A percentile compares a stretch with the other conserved stretches of the same genome.
Evolutionary conservation across 306 rosid genomes (phyloP).

Genomic region (Pyrus communis): DNA sequence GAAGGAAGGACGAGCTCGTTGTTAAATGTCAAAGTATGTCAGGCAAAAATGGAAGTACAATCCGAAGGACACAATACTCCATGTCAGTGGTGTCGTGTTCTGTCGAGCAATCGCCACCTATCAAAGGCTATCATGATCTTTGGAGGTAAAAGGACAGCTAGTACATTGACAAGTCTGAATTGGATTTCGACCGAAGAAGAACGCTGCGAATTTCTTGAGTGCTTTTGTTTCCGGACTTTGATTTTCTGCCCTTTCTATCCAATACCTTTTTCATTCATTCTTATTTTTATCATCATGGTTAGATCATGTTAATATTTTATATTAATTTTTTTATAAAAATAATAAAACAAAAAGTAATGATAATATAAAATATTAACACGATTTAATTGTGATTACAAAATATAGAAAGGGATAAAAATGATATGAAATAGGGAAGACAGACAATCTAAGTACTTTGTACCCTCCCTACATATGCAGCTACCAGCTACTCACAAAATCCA

Average conservation of each 20-base stretch:
- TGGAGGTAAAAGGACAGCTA: neutral
- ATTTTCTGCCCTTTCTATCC: too few species aligned
- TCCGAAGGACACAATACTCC: neutral
- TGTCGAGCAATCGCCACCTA: neutral
- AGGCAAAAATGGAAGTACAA: neutral
- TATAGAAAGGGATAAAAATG: too few species aligned
- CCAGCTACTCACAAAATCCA: neutral
- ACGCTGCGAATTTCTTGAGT: neutral
- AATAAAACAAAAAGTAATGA: too few species aligned
- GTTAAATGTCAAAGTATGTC: neutral
- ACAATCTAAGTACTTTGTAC: neutral
- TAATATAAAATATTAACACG: too few species aligned
- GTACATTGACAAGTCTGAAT: neutral
- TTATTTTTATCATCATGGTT: too few species aligned
- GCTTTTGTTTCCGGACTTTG: neutral
- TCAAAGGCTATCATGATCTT: neutral
- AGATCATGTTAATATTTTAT: too few species aligned
- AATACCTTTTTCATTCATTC: too few species aligned
- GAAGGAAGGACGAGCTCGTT: neutral
- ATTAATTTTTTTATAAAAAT: too few species aligned
- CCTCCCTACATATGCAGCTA: neutral
- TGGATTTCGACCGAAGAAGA: neutral
- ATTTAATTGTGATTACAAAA: too few species aligned
- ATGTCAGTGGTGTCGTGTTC: neutral
- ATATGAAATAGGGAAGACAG: too few species aligned